These are phyloP conservation scores for Krasilnikovozyma curviuscula DNA, from an alignment of 768 basidiomycete genomes.

Conservation along the genomic window DNA sequence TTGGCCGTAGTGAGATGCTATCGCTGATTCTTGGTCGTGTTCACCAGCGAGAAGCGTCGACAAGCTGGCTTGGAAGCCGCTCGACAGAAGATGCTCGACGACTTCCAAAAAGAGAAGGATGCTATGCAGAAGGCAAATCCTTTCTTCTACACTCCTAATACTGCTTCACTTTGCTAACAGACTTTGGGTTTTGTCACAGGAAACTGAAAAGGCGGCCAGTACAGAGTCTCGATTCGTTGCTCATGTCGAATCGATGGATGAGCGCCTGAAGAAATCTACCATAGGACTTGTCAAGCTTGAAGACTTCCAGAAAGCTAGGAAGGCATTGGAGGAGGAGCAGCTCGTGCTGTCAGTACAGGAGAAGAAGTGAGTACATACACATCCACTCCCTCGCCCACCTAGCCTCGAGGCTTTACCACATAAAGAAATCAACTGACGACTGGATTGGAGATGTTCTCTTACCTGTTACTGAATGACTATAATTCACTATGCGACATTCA, in stretches of 20 bases:
- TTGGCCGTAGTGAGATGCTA: too few species aligned
- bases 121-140: slow-evolving; percentile 8
- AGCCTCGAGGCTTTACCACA: too few species aligned
- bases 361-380: too few species aligned
- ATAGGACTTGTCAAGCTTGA: slow-evolving; percentile 79
- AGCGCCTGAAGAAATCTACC: slow-evolving; percentile 71
- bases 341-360: slow-evolving; percentile 16
- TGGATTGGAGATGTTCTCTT: neutral
- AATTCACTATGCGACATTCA: neutral
- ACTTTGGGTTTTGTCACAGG: slow-evolving; percentile 22
- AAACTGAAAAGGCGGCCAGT: slow-evolving; percentile 59
- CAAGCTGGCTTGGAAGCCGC: slow-evolving; percentile 72
- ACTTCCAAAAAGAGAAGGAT: slow-evolving; percentile 10
- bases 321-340: slow-evolving; percentile 78
- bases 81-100: slow-evolving; percentile 34
- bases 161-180: neutral
- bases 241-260: slow-evolving; percentile 86
- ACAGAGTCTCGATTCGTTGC: slow-evolving; percentile 77
- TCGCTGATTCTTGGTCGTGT: too few species aligned
- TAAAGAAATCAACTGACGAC: neutral
- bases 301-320: slow-evolving; percentile 74
- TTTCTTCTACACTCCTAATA: neutral
- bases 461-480: neutral
- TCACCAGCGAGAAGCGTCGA: slow-evolving; percentile 48
- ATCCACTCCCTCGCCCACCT: too few species aligned